Base-by-base conservation (phyloP, 202 grass and related monocot genomes). In the Carex arenaria region DNA sequence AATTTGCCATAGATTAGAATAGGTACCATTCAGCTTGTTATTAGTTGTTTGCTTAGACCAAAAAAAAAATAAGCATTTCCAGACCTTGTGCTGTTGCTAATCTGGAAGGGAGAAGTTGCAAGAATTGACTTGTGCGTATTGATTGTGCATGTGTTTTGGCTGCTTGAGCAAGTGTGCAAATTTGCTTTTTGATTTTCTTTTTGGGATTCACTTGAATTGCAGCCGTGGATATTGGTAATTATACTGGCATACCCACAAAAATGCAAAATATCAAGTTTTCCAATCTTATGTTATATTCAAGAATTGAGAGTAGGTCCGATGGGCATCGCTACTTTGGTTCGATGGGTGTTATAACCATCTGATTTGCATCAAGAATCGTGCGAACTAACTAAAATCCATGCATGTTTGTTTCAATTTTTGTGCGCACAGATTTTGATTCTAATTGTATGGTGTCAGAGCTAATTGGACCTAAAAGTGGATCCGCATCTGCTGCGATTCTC, bases 1-100 rank as follows among this genome's bases (percentile, higher is more conserved):
- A 77, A 88, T 63, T 81, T 94, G 61, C 55, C 78, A 20, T 94
- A 89, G 73, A 42, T 59, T 73, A 36, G 22, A 45, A 45, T 47
- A 54, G 47, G 12, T 34, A 56, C 23, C 11, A 30, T 49, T 75
- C 11, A 67, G 62, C 51, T 36, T 77, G 15, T 57, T 36, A 23
- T 26, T 62, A 57, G 23, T 57, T 57, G 23, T 32, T 77, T 77
- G 51, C 1, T 26, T 75, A 77, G 6, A 57, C 51, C 26, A 36
- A 36, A 34, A 55, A 10, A 56, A 77, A 10, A 56, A 77, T 77
- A 77, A 77, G 72, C 47, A 74, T 53, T 74, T 51, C 20, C 49
- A 54, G 13, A 54, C 22, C 19, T 74, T 14, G 1, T 11, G 0
- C 12, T n/a, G 14, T 17, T 38, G 32, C 14, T 23, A 31, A 30